Conservation (phyloP, 768 basidiomycete genomes). For the Neoboletus magnificus region DNA sequence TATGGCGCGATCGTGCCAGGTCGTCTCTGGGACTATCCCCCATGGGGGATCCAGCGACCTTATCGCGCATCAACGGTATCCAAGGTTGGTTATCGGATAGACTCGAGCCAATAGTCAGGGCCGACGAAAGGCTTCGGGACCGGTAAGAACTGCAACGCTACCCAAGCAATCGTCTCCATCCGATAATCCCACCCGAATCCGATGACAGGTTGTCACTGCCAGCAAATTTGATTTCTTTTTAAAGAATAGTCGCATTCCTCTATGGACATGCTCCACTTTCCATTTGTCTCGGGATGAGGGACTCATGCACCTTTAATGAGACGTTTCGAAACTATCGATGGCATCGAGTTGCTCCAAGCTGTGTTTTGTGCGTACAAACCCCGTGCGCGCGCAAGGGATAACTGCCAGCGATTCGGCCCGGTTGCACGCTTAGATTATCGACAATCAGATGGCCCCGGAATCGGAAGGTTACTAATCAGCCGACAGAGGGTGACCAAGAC, state of each 20-base stretch:
- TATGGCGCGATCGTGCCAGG: not conserved
- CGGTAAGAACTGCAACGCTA: not conserved
- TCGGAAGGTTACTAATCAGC: not conserved
- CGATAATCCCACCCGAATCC: not conserved
- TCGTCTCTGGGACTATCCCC: not conserved
- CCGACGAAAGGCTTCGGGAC: not conserved
- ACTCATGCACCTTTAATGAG: not conserved
- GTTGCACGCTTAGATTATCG: not conserved
- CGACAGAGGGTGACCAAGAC: not conserved
- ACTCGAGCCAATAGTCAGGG: not conserved
- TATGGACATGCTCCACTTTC: not conserved
- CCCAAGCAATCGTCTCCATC: not conserved
- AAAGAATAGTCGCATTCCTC: not conserved
- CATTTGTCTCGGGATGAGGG: not conserved
- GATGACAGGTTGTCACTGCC: not conserved
- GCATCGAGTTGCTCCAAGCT: not conserved
- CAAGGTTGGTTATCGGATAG: not conserved
- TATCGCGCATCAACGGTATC: not conserved
- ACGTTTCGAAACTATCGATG: conserved; percentile 4
- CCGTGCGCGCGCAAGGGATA: not conserved
- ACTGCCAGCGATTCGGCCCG: not conserved
- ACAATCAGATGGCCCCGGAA: not conserved
- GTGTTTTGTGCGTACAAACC: not conserved
- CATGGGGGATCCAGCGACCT: not conserved
- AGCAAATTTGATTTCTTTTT: not conserved